These are phyloP conservation scores for Globisporangium abappressorium DNA, from an alignment of 352 stramenopile species.

Conservation along the genomic window DNA sequence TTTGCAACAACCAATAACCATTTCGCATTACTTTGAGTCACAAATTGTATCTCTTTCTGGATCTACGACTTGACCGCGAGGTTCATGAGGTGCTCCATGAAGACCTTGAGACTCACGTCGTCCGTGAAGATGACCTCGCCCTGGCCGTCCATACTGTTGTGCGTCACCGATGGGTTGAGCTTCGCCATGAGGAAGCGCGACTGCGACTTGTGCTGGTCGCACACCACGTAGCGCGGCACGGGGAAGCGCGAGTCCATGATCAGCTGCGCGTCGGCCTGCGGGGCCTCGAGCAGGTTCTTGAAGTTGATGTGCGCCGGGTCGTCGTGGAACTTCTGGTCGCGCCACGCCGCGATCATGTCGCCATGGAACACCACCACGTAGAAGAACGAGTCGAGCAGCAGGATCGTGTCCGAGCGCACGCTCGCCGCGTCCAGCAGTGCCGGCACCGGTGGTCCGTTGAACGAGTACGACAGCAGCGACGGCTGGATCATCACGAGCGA, in stretches of 20 bases:
- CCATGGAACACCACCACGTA: conserved; percentile 99
- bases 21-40: neutral
- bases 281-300: conserved; percentile 96
- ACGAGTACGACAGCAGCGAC: conserved; percentile 98
- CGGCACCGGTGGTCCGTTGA: conserved; percentile 88
- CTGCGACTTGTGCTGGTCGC: conserved; percentile 99
- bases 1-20: neutral
- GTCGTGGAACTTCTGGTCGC: conserved; percentile 95
- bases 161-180: conserved; percentile 97
- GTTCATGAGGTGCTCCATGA: conserved; percentile 99
- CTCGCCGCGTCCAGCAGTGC: conserved; percentile 88
- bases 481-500: conserved; percentile 99
- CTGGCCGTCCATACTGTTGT: conserved; percentile 94
- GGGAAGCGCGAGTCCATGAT: conserved; percentile 99
- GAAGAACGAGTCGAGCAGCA: conserved; percentile 99
- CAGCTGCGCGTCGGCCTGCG: conserved; percentile 96
- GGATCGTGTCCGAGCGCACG: conserved; percentile 97
- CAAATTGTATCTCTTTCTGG: neutral
- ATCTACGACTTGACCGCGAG: conserved; percentile 80
- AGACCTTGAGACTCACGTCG: conserved; percentile 99
- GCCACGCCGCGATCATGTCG: conserved; percentile 98
- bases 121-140: conserved; percentile 99
- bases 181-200: conserved; percentile 99
- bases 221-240: conserved; percentile 98
- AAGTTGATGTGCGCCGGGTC: conserved; percentile 97